phyloP scores from a whole-genome alignment of 2,329 filamentous ascomycete species.

The Geosmithia flava region DNA sequence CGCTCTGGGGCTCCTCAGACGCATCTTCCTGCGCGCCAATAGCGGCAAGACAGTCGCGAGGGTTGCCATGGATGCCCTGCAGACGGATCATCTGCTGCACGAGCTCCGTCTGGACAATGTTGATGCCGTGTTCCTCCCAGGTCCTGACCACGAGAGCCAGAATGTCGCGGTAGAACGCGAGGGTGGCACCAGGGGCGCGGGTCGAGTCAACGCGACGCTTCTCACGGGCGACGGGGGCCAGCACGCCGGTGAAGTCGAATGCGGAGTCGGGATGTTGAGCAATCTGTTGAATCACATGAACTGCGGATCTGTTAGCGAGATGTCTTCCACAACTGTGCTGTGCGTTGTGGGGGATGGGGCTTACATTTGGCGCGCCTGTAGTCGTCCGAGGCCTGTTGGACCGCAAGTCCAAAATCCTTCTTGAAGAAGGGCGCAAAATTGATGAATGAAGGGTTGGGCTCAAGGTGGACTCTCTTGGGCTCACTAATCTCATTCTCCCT shows the following conservation, averaged over 20 bases:
- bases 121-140: background rate
- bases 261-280: background rate
- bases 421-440: background rate
- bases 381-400: background rate
- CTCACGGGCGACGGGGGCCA: background rate
- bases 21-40: background rate
- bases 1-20: background rate
- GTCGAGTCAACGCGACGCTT: slow-evolving; percentile 1
- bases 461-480: background rate
- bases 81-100: background rate
- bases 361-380: background rate
- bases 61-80: background rate
- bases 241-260: background rate
- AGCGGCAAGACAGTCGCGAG: background rate
- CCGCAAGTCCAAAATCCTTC: background rate
- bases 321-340: background rate
- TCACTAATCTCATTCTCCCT: background rate
- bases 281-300: background rate
- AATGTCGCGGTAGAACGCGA: background rate
- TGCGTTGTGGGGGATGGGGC: background rate
- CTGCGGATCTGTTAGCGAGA: background rate
- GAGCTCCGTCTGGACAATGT: background rate
- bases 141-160: background rate
- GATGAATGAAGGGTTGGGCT: background rate
- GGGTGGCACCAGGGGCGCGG: background rate